These are phyloP conservation scores for Penicillium psychrofluorescens DNA, from an alignment of 495 filamentous ascomycete species.

Conservation along the genomic window DNA sequence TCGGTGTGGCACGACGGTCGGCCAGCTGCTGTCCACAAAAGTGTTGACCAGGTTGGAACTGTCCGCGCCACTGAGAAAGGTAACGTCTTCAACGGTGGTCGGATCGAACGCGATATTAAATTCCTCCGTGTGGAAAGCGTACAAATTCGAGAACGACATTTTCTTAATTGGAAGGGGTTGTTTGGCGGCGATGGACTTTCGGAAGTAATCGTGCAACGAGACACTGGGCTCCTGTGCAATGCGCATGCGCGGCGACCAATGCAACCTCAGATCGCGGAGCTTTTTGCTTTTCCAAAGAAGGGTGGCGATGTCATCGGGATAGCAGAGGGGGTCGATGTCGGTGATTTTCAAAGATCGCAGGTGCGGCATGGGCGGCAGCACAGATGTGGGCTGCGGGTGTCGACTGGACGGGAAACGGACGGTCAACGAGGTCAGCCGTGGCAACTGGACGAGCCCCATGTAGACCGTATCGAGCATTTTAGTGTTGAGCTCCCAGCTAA, in stretches of 20 bases:
- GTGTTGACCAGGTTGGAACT: constrained; percentile 35
- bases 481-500: constrained; percentile 57
- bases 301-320: constrained; percentile 55
- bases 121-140: constrained; percentile 41
- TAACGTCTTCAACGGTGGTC: constrained; percentile 39
- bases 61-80: constrained; percentile 42
- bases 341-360: constrained; percentile 44
- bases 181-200: constrained; percentile 38
- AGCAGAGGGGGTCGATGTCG: constrained; percentile 59
- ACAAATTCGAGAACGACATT: constrained; percentile 50
- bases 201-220: constrained; percentile 48
- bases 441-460: constrained; percentile 41
- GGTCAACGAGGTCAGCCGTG: constrained; percentile 45
- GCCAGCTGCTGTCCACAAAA: constrained; percentile 51
- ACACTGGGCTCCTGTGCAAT: constrained; percentile 50
- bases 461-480: constrained; percentile 57
- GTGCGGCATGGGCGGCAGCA: constrained; percentile 52
- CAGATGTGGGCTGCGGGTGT: constrained; percentile 48
- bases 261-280: constrained; percentile 46
- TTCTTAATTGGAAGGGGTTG: constrained; percentile 40
- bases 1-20: constrained; percentile 15
- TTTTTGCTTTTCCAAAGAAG: constrained; percentile 46
- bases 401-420: constrained; percentile 49
- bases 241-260: constrained; percentile 59
- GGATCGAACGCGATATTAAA: constrained; percentile 35